These are phyloP conservation scores for Dysphania ambrosioides DNA, from an alignment of 148 eudicot species.

Conservation along the genomic window DNA sequence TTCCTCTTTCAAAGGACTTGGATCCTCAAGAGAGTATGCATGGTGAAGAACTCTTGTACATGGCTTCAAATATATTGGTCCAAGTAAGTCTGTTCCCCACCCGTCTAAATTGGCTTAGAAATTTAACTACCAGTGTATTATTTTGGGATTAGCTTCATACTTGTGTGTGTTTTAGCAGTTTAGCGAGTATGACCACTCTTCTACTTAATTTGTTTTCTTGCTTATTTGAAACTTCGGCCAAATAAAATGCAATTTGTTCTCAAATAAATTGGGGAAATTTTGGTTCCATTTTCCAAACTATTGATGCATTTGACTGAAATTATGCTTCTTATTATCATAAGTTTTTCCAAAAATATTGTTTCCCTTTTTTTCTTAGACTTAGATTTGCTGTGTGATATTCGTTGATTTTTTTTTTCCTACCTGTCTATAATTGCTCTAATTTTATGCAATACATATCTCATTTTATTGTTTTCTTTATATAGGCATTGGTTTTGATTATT, in stretches of 20 bases:
- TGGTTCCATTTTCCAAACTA: neutral
- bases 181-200: neutral
- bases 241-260: neutral
- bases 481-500: neutral
- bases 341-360: too few relatives aligned
- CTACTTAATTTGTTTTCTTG: neutral
- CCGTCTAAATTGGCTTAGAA: neutral
- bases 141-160: neutral
- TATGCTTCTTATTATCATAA: too few relatives aligned
- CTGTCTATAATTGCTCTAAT: neutral
- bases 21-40: conserved; percentile 89
- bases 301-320: neutral
- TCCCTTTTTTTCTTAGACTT: too few relatives aligned
- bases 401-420: neutral
- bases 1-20: conserved; percentile 82
- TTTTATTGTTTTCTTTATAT: neutral
- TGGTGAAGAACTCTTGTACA: conserved; percentile 85
- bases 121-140: neutral
- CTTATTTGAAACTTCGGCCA: neutral
- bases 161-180: neutral
- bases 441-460: neutral
- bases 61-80: conserved; percentile 71
- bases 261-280: neutral
- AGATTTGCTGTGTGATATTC: neutral
- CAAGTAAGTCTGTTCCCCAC: conserved; percentile 46